phyloP scores from a whole-genome alignment of 2,329 filamentous ascomycete species.

The Stemphylium lycopersici region DNA sequence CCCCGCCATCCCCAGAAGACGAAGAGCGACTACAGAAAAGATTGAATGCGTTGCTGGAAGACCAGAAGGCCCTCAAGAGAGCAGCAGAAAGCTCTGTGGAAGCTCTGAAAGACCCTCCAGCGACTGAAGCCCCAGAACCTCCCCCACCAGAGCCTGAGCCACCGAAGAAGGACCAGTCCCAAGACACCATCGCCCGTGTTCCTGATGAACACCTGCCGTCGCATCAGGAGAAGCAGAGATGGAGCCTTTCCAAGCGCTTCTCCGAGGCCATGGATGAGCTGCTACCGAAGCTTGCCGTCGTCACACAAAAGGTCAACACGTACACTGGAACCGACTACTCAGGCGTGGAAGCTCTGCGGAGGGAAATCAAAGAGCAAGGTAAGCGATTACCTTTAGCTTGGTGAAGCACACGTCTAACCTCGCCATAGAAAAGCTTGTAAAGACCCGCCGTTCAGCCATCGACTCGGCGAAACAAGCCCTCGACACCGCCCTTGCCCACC shows the following conservation, averaged over 20 bases:
- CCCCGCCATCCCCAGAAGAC: constrained; percentile 20
- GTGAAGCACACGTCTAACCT: constrained; percentile 13
- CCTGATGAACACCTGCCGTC: constrained; percentile 58
- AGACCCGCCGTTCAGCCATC: constrained; percentile 66
- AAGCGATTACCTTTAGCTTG: constrained; percentile 17
- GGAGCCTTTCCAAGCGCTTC: constrained; percentile 65
- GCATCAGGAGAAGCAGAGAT: constrained; percentile 60
- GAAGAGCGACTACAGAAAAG: constrained; percentile 23
- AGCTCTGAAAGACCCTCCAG: constrained; percentile 4
- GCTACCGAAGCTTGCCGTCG: constrained; percentile 82
- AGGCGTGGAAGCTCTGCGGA: constrained; percentile 84
- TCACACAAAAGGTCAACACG: constrained; percentile 88
- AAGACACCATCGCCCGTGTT: constrained; percentile 40
- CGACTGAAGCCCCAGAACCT: constrained; percentile 9
- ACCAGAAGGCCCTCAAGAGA: constrained; percentile 14
- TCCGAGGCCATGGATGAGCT: constrained; percentile 84
- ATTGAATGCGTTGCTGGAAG: constrained; percentile 18
- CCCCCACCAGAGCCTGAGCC: constrained; percentile 9
- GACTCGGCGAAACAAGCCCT: constrained; percentile 75
- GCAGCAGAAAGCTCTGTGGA: constrained; percentile 11
- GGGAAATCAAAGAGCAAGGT: constrained; percentile 73
- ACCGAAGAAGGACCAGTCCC: constrained; percentile 17
- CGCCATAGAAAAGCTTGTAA: constrained; percentile 61
- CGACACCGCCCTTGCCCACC: constrained; percentile 80
- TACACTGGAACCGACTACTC: constrained; percentile 87